Conservation (phyloP, 495 filamentous ascomycete genomes). For the Trichocladium uniseriatum region DNA sequence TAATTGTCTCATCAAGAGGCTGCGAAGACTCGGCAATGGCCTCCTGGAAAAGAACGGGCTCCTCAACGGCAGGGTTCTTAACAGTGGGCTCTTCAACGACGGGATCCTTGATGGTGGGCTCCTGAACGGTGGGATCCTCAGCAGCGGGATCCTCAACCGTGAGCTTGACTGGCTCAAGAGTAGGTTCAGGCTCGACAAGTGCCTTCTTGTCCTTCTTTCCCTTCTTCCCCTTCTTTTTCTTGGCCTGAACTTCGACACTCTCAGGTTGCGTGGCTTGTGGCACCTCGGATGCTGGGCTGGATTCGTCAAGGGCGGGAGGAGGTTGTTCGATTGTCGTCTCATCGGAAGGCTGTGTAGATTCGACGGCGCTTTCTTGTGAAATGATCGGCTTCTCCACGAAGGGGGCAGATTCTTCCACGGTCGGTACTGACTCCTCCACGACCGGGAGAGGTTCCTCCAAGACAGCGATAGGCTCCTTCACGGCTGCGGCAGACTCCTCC, state of each 20-base stretch:
- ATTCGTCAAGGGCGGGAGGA: not conserved
- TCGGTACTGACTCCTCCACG: not conserved
- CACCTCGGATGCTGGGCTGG: not conserved
- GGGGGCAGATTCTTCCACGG: too few species aligned
- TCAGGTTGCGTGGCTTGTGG: not conserved
- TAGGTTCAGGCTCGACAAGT: too few species aligned
- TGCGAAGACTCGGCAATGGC: not conserved
- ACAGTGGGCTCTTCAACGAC: too few species aligned
- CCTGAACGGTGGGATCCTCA: too few species aligned
- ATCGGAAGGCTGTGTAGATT: not conserved
- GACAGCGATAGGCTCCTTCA: not conserved
- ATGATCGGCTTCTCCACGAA: not conserved
- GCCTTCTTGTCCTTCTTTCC: too few species aligned
- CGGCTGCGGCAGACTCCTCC: not conserved
- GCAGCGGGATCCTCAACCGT: too few species aligned
- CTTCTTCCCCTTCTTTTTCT: too few species aligned
- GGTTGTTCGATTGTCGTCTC: not conserved
- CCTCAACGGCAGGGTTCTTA: not conserved
- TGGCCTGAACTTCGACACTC: too few species aligned
- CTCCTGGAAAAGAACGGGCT: not conserved
- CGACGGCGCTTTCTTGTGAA: not conserved
- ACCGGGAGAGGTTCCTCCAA: not conserved
- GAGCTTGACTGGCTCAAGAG: too few species aligned
- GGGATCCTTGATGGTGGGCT: too few species aligned
- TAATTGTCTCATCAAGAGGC: not conserved